Percentiles rank a stretch among this genome's conserved stretches.
These are phyloP conservation scores for Trypanosoma lewisi DNA, from an alignment of 208 protist genomes.

Conservation along the genomic window DNA sequence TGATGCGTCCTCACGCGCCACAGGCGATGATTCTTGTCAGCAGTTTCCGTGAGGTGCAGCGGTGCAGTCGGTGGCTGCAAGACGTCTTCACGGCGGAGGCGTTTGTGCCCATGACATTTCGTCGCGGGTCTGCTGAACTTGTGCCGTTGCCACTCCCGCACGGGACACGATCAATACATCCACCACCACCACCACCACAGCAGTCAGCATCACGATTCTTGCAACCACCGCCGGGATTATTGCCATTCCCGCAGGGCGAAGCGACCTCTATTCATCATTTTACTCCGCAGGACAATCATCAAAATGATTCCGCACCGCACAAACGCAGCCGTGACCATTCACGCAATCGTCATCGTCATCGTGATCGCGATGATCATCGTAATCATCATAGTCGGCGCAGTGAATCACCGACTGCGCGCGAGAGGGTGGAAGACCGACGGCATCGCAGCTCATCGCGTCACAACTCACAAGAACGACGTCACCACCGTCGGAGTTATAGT, in stretches of 20 bases:
- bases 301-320: not conserved
- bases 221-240: not conserved
- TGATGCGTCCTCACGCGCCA: constrained; percentile 15
- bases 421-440: constrained; percentile 5
- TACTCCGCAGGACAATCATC: not conserved
- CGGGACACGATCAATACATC: not conserved
- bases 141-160: constrained; percentile 16
- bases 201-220: not conserved
- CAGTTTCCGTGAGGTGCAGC: constrained; percentile 37
- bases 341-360: constrained; percentile 9
- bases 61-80: constrained; percentile 40
- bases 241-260: not conserved
- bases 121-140: constrained; percentile 28
- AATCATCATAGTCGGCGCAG: constrained; percentile 1
- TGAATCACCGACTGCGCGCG: not conserved
- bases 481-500: constrained; percentile 8
- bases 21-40: constrained; percentile 51
- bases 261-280: not conserved
- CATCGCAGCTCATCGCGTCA: constrained; percentile 4
- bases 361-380: no score
- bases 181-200: not conserved
- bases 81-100: constrained; percentile 57
- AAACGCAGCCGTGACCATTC: constrained; percentile 15
- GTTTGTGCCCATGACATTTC: constrained; percentile 47
- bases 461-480: not conserved